These are phyloP conservation scores for Clavulina sp. DNA, from an alignment of 768 basidiomycete species.

Conservation along the genomic window DNA sequence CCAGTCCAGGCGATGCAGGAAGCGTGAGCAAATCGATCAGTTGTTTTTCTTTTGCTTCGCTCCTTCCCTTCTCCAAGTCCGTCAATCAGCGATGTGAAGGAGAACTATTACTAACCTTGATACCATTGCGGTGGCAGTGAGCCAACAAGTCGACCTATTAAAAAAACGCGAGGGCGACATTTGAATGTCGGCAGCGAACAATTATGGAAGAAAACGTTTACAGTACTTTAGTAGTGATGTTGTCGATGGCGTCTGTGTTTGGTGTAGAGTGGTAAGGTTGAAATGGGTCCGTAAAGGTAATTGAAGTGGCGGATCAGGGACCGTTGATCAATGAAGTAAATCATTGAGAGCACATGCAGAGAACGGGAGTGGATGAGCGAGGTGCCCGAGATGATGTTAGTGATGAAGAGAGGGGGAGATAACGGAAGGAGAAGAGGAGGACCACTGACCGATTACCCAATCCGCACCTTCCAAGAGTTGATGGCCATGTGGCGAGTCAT, in stretches of 20 bases:
- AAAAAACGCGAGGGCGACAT: background rate
- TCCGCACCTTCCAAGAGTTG: conserved; percentile 59
- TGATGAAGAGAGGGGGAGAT: background rate
- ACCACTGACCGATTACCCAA: conserved; percentile 70
- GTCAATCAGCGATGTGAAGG: conserved; percentile 1
- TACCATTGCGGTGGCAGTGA: conserved; percentile 60
- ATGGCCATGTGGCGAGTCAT: conserved; percentile 47
- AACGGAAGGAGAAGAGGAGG: background rate
- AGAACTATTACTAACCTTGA: conserved; percentile 39
- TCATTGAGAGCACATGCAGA: background rate
- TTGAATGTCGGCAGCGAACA: too few relatives aligned
- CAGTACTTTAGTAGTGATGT: conserved; percentile 68
- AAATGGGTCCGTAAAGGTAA: too few relatives aligned
- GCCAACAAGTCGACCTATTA: conserved; percentile 63
- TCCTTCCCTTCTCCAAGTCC: background rate
- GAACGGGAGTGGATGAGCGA: background rate
- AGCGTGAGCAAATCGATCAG: background rate
- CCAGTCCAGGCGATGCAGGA: background rate
- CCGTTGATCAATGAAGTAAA: too few relatives aligned
- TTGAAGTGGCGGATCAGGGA: too few relatives aligned
- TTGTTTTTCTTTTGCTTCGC: background rate
- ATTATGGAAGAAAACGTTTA: background rate
- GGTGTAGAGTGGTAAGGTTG: background rate
- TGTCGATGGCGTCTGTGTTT: conserved; percentile 81
- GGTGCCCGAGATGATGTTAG: background rate